Conservation (phyloP, 805 yeast genomes). For the Candida montana region DNA sequence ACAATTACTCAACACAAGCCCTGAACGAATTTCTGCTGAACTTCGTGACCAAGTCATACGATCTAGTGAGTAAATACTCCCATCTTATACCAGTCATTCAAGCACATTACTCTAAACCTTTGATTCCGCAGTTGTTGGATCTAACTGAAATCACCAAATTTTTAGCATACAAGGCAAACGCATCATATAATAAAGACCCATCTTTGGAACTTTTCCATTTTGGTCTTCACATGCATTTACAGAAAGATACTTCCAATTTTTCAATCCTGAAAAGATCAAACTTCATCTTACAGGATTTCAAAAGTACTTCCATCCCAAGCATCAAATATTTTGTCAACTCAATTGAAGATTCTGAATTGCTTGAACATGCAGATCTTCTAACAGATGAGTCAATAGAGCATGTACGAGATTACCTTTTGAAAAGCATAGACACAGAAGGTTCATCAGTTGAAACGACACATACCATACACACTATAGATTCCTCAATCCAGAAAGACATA, state of each 20-base stretch:
- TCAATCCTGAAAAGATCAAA: conserved; percentile 1
- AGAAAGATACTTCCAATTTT: conserved; percentile 8
- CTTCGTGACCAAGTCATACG: conserved; percentile 5
- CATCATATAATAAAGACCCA: neutral
- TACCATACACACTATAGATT: too few relatives aligned
- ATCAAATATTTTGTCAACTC: conserved; percentile 8
- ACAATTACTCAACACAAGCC: neutral
- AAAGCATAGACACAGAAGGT: too few relatives aligned
- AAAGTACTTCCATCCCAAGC: conserved; percentile 6
- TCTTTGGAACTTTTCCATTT: conserved; percentile 4
- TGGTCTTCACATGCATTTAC: conserved; percentile 9
- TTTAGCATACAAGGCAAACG: conserved; percentile 1
- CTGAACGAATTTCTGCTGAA: conserved; percentile 3
- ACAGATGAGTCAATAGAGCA: neutral
- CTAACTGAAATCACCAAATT: conserved; percentile 2
- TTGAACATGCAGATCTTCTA: conserved; percentile 2
- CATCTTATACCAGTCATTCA: conserved; percentile 8
- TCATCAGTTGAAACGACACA: too few relatives aligned
- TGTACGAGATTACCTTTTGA: neutral
- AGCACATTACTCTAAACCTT: conserved; percentile 6
- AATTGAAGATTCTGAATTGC: conserved; percentile 4
- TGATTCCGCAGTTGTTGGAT: conserved; percentile 3
- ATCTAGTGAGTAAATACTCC: neutral
- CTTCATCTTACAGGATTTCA: neutral
- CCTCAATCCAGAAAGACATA: neutral